These are phyloP conservation scores for Kuraishia ogatae DNA, from an alignment of 805 yeast genomes.

Conservation along the genomic window DNA sequence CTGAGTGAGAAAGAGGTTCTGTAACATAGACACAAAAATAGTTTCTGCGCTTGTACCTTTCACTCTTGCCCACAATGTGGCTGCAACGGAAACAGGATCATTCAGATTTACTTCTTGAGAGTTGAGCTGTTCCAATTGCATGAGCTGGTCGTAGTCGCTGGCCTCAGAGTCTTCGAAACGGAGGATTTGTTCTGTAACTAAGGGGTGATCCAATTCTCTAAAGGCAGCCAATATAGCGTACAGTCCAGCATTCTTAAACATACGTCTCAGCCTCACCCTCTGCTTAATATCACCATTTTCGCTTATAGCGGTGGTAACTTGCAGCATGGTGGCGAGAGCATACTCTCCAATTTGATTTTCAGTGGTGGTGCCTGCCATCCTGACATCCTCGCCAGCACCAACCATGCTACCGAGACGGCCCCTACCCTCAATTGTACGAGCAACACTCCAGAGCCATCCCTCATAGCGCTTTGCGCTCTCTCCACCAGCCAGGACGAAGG, in stretches of 20 bases:
- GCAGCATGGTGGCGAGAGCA: conserved; percentile 39
- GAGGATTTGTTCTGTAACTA: conserved; percentile 32
- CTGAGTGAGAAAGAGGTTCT: conserved; percentile 48
- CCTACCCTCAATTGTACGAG: conserved; percentile 41
- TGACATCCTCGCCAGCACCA: conserved; percentile 83
- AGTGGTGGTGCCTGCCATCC: conserved; percentile 40
- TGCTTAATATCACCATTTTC: conserved; percentile 26
- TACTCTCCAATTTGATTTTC: conserved; percentile 55
- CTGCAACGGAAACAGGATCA: conserved; percentile 63
- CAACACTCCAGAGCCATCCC: conserved; percentile 24
- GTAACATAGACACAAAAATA: conserved; percentile 52
- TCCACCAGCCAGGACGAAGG: conserved; percentile 9
- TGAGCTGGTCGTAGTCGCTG: conserved; percentile 32
- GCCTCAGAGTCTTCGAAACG: conserved; percentile 30
- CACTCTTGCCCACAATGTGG: conserved; percentile 48
- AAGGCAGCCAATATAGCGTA: conserved; percentile 25
- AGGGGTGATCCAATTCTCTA: conserved; percentile 30
- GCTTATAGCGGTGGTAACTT: conserved; percentile 39
- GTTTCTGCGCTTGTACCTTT: conserved; percentile 52
- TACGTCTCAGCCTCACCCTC: conserved; percentile 39
- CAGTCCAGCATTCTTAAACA: conserved; percentile 32
- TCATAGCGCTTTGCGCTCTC: conserved; percentile 21
- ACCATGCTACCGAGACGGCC: conserved; percentile 88
- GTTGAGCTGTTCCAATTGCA: conserved; percentile 25
- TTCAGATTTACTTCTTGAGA: conserved; percentile 47